Base-by-base conservation (phyloP, 208 protist genomes). In the Wallacemonas sp. region DNA sequence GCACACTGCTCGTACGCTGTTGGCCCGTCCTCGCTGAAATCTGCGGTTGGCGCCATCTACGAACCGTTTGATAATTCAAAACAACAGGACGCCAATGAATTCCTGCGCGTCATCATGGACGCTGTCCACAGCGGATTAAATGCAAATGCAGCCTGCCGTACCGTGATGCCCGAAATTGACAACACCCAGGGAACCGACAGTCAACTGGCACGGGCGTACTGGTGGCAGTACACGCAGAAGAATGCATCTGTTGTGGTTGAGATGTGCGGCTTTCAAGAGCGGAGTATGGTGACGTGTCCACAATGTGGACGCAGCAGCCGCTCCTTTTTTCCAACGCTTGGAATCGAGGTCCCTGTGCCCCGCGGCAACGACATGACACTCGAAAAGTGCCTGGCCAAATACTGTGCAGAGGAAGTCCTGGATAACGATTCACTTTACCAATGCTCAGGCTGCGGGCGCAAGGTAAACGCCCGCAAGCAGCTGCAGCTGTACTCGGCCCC, bases 191-290 rank as follows among this genome's bases (percentile, higher is more conserved):
- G 87, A 9, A 80, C 58, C 21, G 87, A 98, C 69, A 49, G 72
- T 2, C 80, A 87, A 26, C 77, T 97, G 9, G 90, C 96, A 14
- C 56, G 76, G 17, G 65, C 80, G 23, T 87, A 86, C 32, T 97
- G 90, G 89, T 49, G 68, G 14, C 69, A 90, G 32, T 97, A 98
- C 61, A 76, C 61, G 24, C 47, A 85, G 41, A 70, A 83, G 47
- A 99, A 99, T 68, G 78, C 87, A 23, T 98, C 95, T 0, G 65
- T 98, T n/a, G 87, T 99, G 52, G 88, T 97, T 1, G 87, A 97
- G 17, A 58, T 78, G 6, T 95, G 87, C 62, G 75, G 70, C 0
- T 95, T 93, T 60, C 88, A 95, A 61, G 89, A 97, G 52, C 43
- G 87, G 24, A 95, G 86, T 47, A 69, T 70, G 21, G 19, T 97